These are phyloP conservation scores for Trichoderma asperelloides DNA, from an alignment of 495 filamentous ascomycete species.

Conservation along the genomic window DNA sequence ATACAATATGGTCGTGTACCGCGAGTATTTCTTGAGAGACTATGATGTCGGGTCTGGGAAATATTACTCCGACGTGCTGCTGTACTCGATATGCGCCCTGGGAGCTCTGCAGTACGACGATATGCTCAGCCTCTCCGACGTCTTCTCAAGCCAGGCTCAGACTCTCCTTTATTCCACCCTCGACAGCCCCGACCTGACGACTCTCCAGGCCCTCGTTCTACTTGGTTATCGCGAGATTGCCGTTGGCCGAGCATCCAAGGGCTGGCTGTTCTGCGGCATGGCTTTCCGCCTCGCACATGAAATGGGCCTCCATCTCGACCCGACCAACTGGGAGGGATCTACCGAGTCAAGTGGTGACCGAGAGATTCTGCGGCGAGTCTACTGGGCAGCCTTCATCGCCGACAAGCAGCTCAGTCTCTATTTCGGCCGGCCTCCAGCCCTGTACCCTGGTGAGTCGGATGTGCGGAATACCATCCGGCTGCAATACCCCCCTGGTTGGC, in stretches of 20 bases:
- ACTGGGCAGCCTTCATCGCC: constrained; percentile 26
- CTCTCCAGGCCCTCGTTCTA: constrained; percentile 23
- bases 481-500: constrained; percentile 17
- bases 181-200: constrained; percentile 25
- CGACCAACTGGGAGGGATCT: constrained; percentile 22
- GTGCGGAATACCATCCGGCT: constrained; percentile 25
- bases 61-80: constrained; percentile 26
- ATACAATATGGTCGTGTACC: constrained; percentile 26
- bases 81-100: constrained; percentile 26
- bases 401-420: constrained; percentile 27
- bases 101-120: constrained; percentile 23
- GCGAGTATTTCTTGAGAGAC: constrained; percentile 25
- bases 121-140: constrained; percentile 19
- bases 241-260: constrained; percentile 23
- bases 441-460: constrained; percentile 25
- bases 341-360: constrained; percentile 2
- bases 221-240: constrained; percentile 26
- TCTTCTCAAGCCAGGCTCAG: constrained; percentile 25
- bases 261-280: constrained; percentile 28
- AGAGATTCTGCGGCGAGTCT: constrained; percentile 23
- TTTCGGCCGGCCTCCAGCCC: constrained; percentile 25
- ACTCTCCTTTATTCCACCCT: constrained; percentile 23
- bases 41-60: constrained; percentile 21
- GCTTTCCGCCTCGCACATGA: constrained; percentile 2
- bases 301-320: constrained; percentile 30